Evolutionary conservation across 768 basidiomycete genomes (phyloP), one percentile per base, ranked within the genome.

Genomic region (Kwoniella bestiolae): DNA sequence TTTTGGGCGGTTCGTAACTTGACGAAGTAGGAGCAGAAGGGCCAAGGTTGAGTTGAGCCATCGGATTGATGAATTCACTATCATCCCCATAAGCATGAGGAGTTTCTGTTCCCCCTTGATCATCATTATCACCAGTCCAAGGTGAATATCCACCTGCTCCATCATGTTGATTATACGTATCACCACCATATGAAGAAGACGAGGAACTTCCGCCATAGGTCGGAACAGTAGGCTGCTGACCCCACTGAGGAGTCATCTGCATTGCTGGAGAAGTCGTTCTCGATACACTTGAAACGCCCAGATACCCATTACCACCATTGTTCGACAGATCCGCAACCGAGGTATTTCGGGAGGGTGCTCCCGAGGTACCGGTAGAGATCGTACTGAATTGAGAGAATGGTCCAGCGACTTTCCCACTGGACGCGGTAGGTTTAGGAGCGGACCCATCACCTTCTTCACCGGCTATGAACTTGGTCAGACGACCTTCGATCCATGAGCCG

Each of bases 341-440:
- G 12, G 71, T 56, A 0, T 65, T 57, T 12, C 79, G 67, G 5
- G 79, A 73, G 29, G 77, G 67, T 5, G 72, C 65, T 12, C 70
- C 71, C 7, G 74, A 70, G 2, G 66, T 68, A 11, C 66, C 66
- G 8, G 94, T 91, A 2, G 94, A 91, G 65, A 99, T 95, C 5
- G 91, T 88, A 68, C 90, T 93, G 82, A 91, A 97, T 71, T 92
- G 92, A 28, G 92, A 88, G 82, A 98, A 97, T 7, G 95, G 91
- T 3, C 94, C 95, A 18, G 74, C 63, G 0, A 49, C 29, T 59
- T 69, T 69, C 31, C 63, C 61, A 9, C 29, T 29, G 47, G 63
- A 5, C 61, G 75, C 59, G 81, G 71, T 84, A 84, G 18, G 84
- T 79, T 53, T 84, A 82, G 52, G 80, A 12, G 79, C 79, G 5